These are phyloP conservation scores for Starmera stellimalicola DNA, from an alignment of 1,139 yeast species.

Conservation along the genomic window DNA sequence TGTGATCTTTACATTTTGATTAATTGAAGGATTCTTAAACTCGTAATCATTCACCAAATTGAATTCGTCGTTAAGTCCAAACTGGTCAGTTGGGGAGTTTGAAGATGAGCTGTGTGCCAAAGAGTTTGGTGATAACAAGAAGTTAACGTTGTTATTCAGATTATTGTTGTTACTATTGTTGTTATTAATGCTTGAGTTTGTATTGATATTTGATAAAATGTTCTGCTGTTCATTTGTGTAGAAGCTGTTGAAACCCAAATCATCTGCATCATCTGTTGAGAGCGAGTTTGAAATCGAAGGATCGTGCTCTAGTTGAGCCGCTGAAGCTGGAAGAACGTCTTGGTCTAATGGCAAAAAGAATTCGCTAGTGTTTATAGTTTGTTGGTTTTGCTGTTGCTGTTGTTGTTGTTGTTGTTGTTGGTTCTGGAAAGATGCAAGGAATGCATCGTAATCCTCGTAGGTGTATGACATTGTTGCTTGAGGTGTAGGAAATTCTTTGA, in stretches of 20 bases:
- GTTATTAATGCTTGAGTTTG: too few species aligned
- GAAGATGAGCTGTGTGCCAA: slow-evolving; percentile 10
- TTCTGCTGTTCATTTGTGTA: slow-evolving; percentile 1
- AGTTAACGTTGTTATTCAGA: slow-evolving; percentile 1
- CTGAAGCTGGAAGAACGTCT: neutral
- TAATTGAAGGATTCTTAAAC: slow-evolving; percentile 1
- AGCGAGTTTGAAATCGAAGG: neutral
- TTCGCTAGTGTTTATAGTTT: neutral
- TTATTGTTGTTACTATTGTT: slow-evolving; percentile 1
- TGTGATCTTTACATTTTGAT: slow-evolving; percentile 1
- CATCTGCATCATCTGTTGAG: slow-evolving; percentile 4
- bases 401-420: slow-evolving; percentile 4
- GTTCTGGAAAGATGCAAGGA: slow-evolving; percentile 16
- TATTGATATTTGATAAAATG: too few species aligned
- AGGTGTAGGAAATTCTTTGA: too few species aligned
- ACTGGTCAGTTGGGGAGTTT: slow-evolving; percentile 13
- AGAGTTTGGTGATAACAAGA: slow-evolving; percentile 14
- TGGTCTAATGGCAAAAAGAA: neutral
- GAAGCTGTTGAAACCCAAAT: slow-evolving; percentile 1
- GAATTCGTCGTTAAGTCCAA: slow-evolving; percentile 5
- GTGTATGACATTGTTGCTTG: slow-evolving; percentile 19
- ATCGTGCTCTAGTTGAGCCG: neutral
- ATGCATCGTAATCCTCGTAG: slow-evolving; percentile 22
- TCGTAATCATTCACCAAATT: slow-evolving; percentile 2
- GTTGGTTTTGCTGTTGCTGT: slow-evolving; percentile 1